phyloP scores from a whole-genome alignment of 2,329 filamentous ascomycete genomes.

The Alternaria sp. region DNA sequence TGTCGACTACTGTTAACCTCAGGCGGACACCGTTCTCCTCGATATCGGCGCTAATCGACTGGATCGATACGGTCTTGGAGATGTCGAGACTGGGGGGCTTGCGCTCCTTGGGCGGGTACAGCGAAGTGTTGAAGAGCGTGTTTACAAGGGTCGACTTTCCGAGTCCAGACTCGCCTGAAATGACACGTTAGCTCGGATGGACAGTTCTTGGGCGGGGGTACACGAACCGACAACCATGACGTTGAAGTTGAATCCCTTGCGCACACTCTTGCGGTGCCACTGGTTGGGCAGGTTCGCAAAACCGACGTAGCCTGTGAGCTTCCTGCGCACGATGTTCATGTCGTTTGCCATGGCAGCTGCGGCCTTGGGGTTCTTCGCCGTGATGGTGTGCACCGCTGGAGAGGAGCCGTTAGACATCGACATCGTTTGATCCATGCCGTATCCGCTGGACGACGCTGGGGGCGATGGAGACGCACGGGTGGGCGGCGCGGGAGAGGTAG shows the following conservation, averaged over 20 bases:
- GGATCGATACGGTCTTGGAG: constrained; percentile 74
- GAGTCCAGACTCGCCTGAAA: constrained; percentile 91
- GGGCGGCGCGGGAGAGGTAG: constrained; percentile 49
- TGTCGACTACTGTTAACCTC: constrained; percentile 95
- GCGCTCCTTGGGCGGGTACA: constrained; percentile 98
- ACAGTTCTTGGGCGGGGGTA: neutral
- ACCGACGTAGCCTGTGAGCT: constrained; percentile 97
- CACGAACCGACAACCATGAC: constrained; percentile 99
- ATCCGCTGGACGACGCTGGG: constrained; percentile 57
- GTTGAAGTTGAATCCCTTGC: constrained; percentile 99
- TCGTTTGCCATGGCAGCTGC: constrained; percentile 57
- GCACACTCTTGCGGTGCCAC: constrained; percentile 99
- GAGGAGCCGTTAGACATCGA: constrained; percentile 58
- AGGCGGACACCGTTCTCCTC: constrained; percentile 98
- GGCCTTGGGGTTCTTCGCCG: constrained; percentile 68
- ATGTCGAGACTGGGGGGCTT: constrained; percentile 97
- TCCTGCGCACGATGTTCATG: constrained; percentile 96
- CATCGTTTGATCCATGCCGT: constrained; percentile 65
- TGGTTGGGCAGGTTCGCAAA: constrained; percentile 99
- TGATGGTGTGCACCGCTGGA: constrained; percentile 63
- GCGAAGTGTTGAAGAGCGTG: constrained; percentile 98
- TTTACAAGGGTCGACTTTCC: constrained; percentile 99
- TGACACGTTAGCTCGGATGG: constrained; percentile 20
- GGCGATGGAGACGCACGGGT: constrained; percentile 56
- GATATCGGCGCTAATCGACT: constrained; percentile 68